Evolutionary conservation across 306 rosid species (phyloP).

Genomic region (Sophora flavescens): DNA sequence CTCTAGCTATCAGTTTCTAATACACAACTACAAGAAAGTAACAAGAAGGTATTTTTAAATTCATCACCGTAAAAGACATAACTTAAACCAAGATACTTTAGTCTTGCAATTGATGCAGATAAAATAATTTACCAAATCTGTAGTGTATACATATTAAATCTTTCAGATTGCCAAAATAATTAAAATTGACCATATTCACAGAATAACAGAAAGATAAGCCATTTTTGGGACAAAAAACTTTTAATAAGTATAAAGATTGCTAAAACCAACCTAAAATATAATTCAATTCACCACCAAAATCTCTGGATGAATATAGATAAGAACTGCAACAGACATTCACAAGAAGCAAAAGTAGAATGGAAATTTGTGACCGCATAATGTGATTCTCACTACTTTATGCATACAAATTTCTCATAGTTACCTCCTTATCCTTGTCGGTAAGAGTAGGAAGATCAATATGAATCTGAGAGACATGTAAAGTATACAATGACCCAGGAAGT

Average conservation of each 20-base stretch:
- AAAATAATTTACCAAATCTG: slow-evolving; percentile 13
- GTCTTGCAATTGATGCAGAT: slow-evolving; percentile 6
- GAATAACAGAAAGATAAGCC: background rate
- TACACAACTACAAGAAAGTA: background rate
- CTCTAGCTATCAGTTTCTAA: too few relatives aligned
- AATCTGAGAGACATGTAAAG: slow-evolving; percentile 83
- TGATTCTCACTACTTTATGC: slow-evolving; percentile 20
- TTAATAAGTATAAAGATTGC: slow-evolving; percentile 1
- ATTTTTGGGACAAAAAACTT: background rate
- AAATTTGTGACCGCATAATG: slow-evolving; percentile 2
- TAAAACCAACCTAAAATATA: slow-evolving; percentile 3
- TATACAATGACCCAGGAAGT: slow-evolving; percentile 80
- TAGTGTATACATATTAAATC: slow-evolving; percentile 2
- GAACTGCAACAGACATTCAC: background rate
- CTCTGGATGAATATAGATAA: background rate
- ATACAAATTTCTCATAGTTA: slow-evolving; percentile 35
- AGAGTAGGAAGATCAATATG: slow-evolving; percentile 84
- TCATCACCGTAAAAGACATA: slow-evolving; percentile 2
- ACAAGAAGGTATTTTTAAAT: background rate
- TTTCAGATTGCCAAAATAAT: slow-evolving; percentile 15
- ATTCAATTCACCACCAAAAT: slow-evolving; percentile 24
- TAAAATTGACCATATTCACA: background rate
- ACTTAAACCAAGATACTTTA: background rate
- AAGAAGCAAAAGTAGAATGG: background rate
- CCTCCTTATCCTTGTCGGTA: slow-evolving; percentile 77